Base-by-base conservation (phyloP, 1,284 basidiomycete genomes). In the Ceraceosorus guamensis region DNA sequence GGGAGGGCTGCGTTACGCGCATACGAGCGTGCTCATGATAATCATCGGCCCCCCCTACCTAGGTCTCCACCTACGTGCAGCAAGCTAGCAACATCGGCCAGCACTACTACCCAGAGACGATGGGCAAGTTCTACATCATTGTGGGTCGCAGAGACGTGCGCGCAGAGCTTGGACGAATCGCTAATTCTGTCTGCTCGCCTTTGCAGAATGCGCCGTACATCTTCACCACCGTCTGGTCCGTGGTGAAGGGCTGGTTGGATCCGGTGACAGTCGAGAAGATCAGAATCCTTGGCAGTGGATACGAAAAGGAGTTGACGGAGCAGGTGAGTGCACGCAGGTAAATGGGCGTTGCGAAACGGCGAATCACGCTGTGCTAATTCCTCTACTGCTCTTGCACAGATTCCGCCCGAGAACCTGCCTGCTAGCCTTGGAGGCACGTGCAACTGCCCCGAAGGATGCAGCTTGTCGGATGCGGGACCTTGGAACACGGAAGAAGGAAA, bases 181-280 rank as follows among this genome's bases (percentile, higher is more conserved):
- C 10, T 50, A 11, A 11, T 50, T 10, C 10, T 31, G 11, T 18
- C 14, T 14, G 14, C 11, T 50, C 39, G 7, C 13, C 18, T 8
- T 32, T 41, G 4, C 41, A 56, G 54, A 79, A 79, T 65, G 65
- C 90, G 0, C 92, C 93, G 2, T 96, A 87, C 85, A 83, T 86
- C 56, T 97, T 97, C 81, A 83, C 84, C 52, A 84, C 87, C 46
- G 87, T 95, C 44, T 98, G 93, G 93, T 79, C 80, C 33, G 79
- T 91, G 67, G 84, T 97, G 80, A 95, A 91, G 80, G 85, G 84
- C 6, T 97, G 90, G 90, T 81, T 98, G 67, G 93, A 97, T 79
- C 86, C 87, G 68, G 92, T 92, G 39, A 97, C 92, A 24, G 90
- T 91, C 50, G 82, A 83, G 65, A 97, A 97, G 67, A 75, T 75